Conservation (phyloP, 768 basidiomycete genomes). For the Fibroporia radiculosa region DNA sequence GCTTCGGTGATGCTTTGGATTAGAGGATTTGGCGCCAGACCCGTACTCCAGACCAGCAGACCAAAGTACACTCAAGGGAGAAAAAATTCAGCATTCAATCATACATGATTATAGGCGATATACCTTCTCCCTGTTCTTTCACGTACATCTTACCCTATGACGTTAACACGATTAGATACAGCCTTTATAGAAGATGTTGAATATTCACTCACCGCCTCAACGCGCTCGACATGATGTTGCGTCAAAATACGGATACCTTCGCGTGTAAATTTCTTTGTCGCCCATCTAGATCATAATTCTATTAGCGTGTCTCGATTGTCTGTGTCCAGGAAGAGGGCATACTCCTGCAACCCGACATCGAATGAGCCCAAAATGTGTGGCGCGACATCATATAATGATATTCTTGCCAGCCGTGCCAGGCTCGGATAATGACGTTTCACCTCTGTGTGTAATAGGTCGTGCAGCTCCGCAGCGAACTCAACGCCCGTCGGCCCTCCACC, state of each 20-base stretch:
- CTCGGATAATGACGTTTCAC: constrained; percentile 52
- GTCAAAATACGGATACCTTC: constrained; percentile 71
- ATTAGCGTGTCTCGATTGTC: background rate
- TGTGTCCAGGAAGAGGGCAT: constrained; percentile 12
- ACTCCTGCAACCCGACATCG: constrained; percentile 60
- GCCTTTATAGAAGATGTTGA: background rate
- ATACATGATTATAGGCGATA: background rate
- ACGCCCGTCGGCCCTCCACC: constrained; percentile 77
- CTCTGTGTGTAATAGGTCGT: constrained; percentile 69
- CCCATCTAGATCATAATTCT: constrained; percentile 40
- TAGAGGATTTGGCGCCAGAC: constrained; percentile 75
- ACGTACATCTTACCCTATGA: constrained; percentile 58
- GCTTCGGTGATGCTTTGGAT: constrained; percentile 52
- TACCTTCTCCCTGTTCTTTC: constrained; percentile 67
- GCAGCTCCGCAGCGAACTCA: constrained; percentile 78
- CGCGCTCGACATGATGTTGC: constrained; percentile 64
- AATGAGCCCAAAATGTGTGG: constrained; percentile 69
- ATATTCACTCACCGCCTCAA: constrained; percentile 40
- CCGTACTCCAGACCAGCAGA: constrained; percentile 83
- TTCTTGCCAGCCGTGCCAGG: constrained; percentile 55
- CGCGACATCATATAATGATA: constrained; percentile 79
- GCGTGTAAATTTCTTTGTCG: constrained; percentile 60
- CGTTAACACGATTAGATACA: background rate
- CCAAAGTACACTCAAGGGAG: constrained; percentile 60
- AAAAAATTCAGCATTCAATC: background rate